Conservation (phyloP, 305 asterid species). For the Striga hermonthica region DNA sequence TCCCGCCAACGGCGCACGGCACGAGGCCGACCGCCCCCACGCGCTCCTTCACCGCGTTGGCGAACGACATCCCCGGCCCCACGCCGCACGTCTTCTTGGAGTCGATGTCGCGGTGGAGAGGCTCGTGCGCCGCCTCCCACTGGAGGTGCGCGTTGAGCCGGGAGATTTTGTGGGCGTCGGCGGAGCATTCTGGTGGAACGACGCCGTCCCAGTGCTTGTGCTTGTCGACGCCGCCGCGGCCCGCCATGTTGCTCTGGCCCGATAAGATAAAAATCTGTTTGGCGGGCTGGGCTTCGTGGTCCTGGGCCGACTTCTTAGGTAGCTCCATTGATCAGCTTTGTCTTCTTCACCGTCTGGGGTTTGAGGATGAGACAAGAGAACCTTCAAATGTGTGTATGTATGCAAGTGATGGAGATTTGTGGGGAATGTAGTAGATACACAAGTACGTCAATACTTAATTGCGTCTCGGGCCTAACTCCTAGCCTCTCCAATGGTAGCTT, state of each 20-base stretch:
- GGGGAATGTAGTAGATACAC: too few relatives aligned
- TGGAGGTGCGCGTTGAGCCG: constrained; percentile 59
- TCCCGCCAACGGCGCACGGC: constrained; percentile 93
- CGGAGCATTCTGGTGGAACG: constrained; percentile 60
- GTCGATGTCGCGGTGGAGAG: constrained; percentile 86
- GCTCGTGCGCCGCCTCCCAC: constrained; percentile 77
- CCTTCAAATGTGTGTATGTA: too few relatives aligned
- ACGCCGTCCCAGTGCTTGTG: constrained; percentile 69
- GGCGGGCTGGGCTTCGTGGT: constrained; percentile 34
- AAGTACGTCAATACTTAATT: too few relatives aligned
- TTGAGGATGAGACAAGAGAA: too few relatives aligned
- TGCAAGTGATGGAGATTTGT: too few relatives aligned
- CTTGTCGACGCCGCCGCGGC: constrained; percentile 79
- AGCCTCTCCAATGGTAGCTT: too few relatives aligned
- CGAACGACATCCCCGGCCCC: constrained; percentile 87
- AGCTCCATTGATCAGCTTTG: constrained; percentile 9
- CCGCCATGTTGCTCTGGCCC: constrained; percentile 98
- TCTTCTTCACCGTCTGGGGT: too few relatives aligned
- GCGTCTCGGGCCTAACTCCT: too few relatives aligned
- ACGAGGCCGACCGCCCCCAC: constrained; percentile 60
- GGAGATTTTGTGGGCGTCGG: constrained; percentile 52
- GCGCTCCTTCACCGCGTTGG: constrained; percentile 59
- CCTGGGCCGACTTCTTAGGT: constrained; percentile 24
- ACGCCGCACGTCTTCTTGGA: constrained; percentile 73
- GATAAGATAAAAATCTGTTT: constrained; percentile 70